These are phyloP conservation scores for Cenchrus fungigraminus DNA, from an alignment of 176 grass and related monocot genomes.

Conservation along the genomic window DNA sequence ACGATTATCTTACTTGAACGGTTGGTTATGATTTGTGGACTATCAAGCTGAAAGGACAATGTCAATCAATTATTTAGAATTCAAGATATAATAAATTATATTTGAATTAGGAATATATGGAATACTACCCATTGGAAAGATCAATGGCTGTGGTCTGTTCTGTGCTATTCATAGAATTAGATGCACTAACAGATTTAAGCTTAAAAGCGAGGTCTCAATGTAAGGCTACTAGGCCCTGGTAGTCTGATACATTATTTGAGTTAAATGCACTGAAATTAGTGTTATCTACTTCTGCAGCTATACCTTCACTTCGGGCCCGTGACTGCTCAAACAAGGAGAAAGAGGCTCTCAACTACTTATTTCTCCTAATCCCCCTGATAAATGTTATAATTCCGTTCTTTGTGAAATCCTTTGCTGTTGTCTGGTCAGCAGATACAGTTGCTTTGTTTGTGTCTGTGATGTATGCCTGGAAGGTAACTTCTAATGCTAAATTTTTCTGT, in stretches of 20 bases:
- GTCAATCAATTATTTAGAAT: not conserved
- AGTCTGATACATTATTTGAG: not conserved
- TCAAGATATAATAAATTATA: not conserved
- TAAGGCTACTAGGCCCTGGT: not conserved
- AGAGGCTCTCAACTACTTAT: constrained; percentile 98
- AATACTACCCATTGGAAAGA: not conserved
- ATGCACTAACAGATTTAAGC: not conserved
- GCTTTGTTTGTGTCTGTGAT: constrained; percentile 68
- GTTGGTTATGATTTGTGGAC: not conserved
- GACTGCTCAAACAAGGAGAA: constrained; percentile 99
- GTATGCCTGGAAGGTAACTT: constrained; percentile 94
- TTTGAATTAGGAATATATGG: not conserved
- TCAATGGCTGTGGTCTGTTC: not conserved
- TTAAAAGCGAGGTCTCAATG: not conserved
- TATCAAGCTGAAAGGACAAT: not conserved
- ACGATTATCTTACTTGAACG: not conserved
- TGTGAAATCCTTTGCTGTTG: constrained; percentile 83
- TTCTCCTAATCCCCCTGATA: constrained; percentile 82
- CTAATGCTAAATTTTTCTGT: not conserved
- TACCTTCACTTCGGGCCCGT: constrained; percentile 91
- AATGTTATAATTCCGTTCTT: constrained; percentile 91
- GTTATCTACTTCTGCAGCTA: constrained; percentile 56
- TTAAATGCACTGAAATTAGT: not conserved
- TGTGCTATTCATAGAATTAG: constrained; percentile 5
- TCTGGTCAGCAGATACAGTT: constrained; percentile 91